Evolutionary conservation across 2,329 filamentous ascomycete genomes (phyloP), one percentile per base, ranked within the genome.

Genomic region (Neonectria ditissima): DNA sequence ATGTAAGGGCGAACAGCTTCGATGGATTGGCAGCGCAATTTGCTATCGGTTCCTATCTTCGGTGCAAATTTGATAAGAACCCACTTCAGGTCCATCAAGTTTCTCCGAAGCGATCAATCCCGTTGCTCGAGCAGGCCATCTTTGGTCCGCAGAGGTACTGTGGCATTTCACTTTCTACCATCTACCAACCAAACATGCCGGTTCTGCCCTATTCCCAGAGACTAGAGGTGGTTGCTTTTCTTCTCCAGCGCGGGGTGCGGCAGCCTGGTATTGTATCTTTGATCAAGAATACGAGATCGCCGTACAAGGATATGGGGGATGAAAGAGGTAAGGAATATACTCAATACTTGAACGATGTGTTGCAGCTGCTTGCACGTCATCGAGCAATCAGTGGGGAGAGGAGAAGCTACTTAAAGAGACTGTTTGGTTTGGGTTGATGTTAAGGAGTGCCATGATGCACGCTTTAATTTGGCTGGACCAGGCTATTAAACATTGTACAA

Each of bases 11-110:
- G 34, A 55, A 45, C 41, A 45, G 8, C 18, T 55, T 55, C 53
- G 11, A 32, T 39, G 26, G 53, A 26, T 14, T 55, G 24, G 53
- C 26, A 24, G 39, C 26, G 39, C 41, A 55, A 16, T 55, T 55
- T 39, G 26, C 26, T 20, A 34, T 55, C 10, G 10, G 45, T 3
- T 41, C 53, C 10, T 55, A 55, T 18, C 5, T 55, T 24, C 53
- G 53, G 22, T n/a, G 18, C 37, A 54, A 54, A 24, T 44, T 43
- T 22, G 16, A 44, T 1, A 7, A 30, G 10, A 28, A 30, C 5
- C 37, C 37, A 20, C 34, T 26, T 8, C 11, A 8, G 5, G 43
- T 54, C 24, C 52, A 44, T 8, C 9, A 13, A n/a, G 52, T 44
- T 28, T 37, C 52, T 14, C 9, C 34, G 9, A 54, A 54, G n/a